phyloP scores from a whole-genome alignment of 768 basidiomycete genomes.

The Chiua virens region DNA sequence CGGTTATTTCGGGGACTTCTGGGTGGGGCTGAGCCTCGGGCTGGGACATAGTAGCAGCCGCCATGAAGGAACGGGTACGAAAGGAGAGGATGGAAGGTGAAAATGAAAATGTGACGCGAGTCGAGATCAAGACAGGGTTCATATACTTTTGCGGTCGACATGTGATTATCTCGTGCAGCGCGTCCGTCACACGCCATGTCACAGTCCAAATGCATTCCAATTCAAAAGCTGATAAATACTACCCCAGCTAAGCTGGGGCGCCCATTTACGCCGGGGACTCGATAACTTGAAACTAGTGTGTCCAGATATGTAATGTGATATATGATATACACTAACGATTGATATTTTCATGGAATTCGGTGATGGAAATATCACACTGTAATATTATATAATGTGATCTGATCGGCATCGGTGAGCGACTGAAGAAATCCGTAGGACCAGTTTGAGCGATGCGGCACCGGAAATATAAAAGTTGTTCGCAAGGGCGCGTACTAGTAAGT shows the following conservation, averaged over 20 bases:
- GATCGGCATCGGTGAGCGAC: not conserved
- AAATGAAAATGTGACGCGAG: slow-evolving; percentile 9
- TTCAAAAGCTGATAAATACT: too few species aligned
- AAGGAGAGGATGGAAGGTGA: not conserved
- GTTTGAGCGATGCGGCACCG: too few species aligned
- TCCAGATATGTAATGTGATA: too few species aligned
- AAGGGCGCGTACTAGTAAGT: too few species aligned
- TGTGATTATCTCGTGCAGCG: slow-evolving; percentile 22
- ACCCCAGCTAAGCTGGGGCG: too few species aligned
- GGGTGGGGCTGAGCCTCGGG: slow-evolving; percentile 17
- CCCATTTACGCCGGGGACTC: too few species aligned
- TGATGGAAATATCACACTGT: not conserved
- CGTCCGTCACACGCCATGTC: slow-evolving; percentile 24
- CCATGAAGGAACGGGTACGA: slow-evolving; percentile 29
- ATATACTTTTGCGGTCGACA: slow-evolving; percentile 24
- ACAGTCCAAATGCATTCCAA: slow-evolving; percentile 4
- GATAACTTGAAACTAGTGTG: too few species aligned
- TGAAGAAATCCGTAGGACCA: not conserved
- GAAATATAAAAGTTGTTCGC: too few species aligned
- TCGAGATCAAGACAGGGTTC: slow-evolving; percentile 21
- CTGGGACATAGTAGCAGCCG: slow-evolving; percentile 32
- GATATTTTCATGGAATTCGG: not conserved
- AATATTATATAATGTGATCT: not conserved
- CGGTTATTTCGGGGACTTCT: slow-evolving; percentile 53
- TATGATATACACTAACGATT: not conserved